Base-by-base conservation (phyloP, 1,284 basidiomycete species). In the Puccinia coronata region DNA sequence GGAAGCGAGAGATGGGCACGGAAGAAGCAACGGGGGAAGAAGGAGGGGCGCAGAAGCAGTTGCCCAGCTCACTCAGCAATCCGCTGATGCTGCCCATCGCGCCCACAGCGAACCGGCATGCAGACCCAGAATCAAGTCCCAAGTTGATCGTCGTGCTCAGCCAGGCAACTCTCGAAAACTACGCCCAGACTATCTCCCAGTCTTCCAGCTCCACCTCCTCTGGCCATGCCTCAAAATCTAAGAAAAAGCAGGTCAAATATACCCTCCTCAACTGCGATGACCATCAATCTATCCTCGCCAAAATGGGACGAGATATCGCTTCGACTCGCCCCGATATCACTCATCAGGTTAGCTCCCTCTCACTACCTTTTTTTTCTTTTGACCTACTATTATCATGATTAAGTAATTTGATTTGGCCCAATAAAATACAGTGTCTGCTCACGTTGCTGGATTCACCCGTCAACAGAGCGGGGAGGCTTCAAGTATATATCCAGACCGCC, bases 281-380 rank as follows among this genome's bases (percentile, higher is more conserved):
- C 84, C 96, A 99, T 87, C 96, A 99, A 87, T 95, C 96, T 72
- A 97, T 99, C 83, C 89, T 99, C 82, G 96, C 97, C 9, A 98
- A 98, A 88, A 98, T 96, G 3, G 95, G 95, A 39, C 90, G 96
- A 84, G 97, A 99, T 87, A 99, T 99, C 84, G 96, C 97, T 28
- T 96, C 98, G 87, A 96, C 97, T 25, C 88, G 96, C 83, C 96
- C 97, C 6, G 97, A 99, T 87, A 99, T 99, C 85, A 99, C 97
- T 0, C 96, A 99, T 87, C 97, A 99, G 90, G 94, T 94, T 82
- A 83, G 89, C 86, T 43, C n/a, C 47, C 2, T 2, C 23, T 39
- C 34, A 23, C 18, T 34, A 5, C 9, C 39, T 81, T 25, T 25
- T 23, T 55, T 43, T 61, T 16, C 65, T 74, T 75, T 8, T 49